These are phyloP conservation scores for Halophytophthora batemanensis DNA, from an alignment of 352 stramenopile species.

Conservation along the genomic window DNA sequence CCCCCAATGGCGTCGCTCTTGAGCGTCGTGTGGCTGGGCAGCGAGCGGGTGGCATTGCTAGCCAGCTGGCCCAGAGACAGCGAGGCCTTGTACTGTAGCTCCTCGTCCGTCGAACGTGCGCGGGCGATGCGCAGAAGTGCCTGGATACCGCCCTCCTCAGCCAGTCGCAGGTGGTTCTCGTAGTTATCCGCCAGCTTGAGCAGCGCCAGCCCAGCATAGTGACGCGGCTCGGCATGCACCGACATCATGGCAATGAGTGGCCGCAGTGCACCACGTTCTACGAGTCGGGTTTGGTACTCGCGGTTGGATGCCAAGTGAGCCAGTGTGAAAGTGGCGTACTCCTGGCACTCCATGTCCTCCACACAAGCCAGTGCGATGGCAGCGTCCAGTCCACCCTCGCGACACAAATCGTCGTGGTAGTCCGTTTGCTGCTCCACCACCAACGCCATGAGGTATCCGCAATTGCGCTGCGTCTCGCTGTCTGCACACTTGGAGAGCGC, in stretches of 20 bases:
- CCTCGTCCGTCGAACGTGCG: constrained; percentile 89
- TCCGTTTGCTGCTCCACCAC: constrained; percentile 90
- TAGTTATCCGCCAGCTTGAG: constrained; percentile 98
- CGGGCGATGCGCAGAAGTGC: constrained; percentile 91
- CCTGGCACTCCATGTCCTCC: constrained; percentile 94
- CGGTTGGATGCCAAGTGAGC: constrained; percentile 94
- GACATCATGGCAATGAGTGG: constrained; percentile 96
- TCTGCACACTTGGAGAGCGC: constrained; percentile 77
- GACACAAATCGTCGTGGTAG: constrained; percentile 90
- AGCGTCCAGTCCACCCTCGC: constrained; percentile 85
- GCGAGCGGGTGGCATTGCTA: constrained; percentile 83
- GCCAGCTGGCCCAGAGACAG: constrained; percentile 92
- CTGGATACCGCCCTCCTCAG: constrained; percentile 94
- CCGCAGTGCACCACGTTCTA: constrained; percentile 88
- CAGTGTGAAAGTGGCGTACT: constrained; percentile 95
- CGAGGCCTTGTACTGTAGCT: constrained; percentile 95
- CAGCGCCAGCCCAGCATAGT: constrained; percentile 96
- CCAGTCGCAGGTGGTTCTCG: constrained; percentile 95
- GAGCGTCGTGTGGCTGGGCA: constrained; percentile 62
- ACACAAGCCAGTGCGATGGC: constrained; percentile 90
- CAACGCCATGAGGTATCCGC: constrained; percentile 91
- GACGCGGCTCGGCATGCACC: constrained; percentile 89
- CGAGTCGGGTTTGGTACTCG: constrained; percentile 91
- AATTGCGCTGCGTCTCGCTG: constrained; percentile 91
- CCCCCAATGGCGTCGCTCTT: constrained; percentile 54